A percentile compares a stretch with the other conserved stretches of the same genome.
Evolutionary conservation across 345 rosid species (phyloP).

Genomic region (Toxicodendron radicans): DNA sequence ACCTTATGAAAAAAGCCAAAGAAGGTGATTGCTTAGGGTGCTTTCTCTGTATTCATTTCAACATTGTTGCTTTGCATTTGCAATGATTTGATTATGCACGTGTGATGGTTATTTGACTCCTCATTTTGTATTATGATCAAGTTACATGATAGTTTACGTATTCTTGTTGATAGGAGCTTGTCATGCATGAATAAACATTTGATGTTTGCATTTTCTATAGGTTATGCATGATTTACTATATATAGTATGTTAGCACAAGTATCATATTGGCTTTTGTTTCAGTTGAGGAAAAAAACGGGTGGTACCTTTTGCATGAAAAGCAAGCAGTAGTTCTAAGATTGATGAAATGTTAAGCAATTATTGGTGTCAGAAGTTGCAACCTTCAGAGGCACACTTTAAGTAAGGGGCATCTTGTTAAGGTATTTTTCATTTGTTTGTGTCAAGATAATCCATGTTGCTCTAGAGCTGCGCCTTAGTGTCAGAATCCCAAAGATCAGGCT

Average conservation of each 20-base stretch:
- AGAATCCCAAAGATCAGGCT: neutral
- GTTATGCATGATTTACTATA: neutral
- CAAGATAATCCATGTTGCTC: neutral
- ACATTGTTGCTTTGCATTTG: slow-evolving; percentile 11
- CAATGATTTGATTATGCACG: neutral
- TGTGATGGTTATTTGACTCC: slow-evolving; percentile 13
- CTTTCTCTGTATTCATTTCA: slow-evolving; percentile 6
- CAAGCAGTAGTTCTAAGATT: no score
- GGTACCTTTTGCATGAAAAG: neutral
- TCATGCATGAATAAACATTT: neutral
- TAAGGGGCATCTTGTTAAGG: neutral
- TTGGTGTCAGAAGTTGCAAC: neutral
- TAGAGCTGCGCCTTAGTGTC: neutral
- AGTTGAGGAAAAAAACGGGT: neutral
- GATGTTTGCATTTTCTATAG: slow-evolving; percentile 1
- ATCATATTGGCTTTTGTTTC: slow-evolving; percentile 4
- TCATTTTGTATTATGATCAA: neutral
- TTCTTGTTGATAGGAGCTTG: slow-evolving; percentile 3
- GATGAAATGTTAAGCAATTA: neutral
- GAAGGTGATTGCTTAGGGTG: slow-evolving; percentile 50
- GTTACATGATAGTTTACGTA: slow-evolving; percentile 4
- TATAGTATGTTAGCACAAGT: neutral
- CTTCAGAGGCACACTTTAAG: no score
- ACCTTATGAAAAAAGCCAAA: slow-evolving; percentile 66
- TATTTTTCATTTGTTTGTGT: neutral